A percentile compares a stretch with the other conserved stretches of the same genome.
Evolutionary conservation across 306 rosid genomes (phyloP).

Genomic region (Dryas octopetala): DNA sequence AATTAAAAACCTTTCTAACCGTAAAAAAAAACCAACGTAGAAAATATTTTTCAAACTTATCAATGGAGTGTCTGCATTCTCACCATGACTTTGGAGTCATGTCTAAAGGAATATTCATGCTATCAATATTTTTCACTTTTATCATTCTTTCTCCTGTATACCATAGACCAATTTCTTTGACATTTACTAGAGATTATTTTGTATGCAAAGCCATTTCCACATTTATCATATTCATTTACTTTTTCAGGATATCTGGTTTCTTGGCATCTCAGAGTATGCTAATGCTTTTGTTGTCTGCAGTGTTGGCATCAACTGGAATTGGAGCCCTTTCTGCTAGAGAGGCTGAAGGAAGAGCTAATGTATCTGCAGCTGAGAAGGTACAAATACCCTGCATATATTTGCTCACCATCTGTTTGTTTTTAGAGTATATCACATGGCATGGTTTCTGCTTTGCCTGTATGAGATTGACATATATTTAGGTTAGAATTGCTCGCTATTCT

Average conservation of each 20-base stretch:
- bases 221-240: constrained; percentile 2
- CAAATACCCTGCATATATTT: constrained; percentile 6
- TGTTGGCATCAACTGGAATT: constrained; percentile 90
- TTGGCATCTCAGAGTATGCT: constrained; percentile 17
- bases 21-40: background rate
- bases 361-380: constrained; percentile 93
- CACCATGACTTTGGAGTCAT: background rate
- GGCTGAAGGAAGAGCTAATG: constrained; percentile 96
- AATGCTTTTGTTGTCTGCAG: constrained; percentile 50
- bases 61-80: background rate
- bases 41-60: background rate
- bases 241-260: constrained; percentile 7
- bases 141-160: background rate
- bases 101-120: background rate
- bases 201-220: background rate
- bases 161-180: background rate
- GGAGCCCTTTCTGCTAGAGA: constrained; percentile 90
- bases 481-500: background rate
- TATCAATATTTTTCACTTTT: background rate
- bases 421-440: background rate
- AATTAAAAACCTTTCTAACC: background rate
- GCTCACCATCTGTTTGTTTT: background rate
- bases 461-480: background rate
- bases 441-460: background rate
- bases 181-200: background rate